Conservation (phyloP, 129 eudicot species). For the Tagetes patula region DNA sequence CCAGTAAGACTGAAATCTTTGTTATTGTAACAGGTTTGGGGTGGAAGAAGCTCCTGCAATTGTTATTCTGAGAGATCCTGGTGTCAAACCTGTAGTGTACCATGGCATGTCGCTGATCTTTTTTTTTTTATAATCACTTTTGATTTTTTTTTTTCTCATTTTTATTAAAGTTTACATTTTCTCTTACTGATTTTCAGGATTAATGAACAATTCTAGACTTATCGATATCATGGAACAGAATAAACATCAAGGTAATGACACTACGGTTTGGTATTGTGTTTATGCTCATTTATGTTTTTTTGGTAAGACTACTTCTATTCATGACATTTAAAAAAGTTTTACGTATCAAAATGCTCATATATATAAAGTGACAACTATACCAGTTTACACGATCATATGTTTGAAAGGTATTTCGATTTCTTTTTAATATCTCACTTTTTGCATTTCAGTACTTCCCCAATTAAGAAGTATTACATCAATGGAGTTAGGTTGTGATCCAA, state of each 20-base stretch:
- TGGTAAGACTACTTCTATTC: not conserved
- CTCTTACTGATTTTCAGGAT: conserved; percentile 49
- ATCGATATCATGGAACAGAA: conserved; percentile 79
- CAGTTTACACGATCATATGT: not conserved
- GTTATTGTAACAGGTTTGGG: conserved; percentile 56
- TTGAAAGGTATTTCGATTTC: not conserved
- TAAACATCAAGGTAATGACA: conserved; percentile 66
- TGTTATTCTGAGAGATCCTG: conserved; percentile 86
- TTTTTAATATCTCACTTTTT: conserved; percentile 22
- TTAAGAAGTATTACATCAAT: conserved; percentile 77
- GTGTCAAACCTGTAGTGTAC: conserved; percentile 82
- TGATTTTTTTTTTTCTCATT: not conserved
- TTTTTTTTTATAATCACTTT: not conserved
- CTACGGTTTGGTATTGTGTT: conserved; percentile 7
- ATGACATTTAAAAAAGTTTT: not conserved
- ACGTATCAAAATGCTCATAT: not conserved
- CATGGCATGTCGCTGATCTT: conserved; percentile 48
- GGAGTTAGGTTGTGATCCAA: conserved; percentile 91
- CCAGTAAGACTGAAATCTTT: conserved; percentile 13
- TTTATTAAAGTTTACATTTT: not conserved
- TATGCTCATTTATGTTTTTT: not conserved
- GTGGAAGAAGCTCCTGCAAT: conserved; percentile 97
- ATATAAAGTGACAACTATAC: not conserved
- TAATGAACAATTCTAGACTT: conserved; percentile 62
- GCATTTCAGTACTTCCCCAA: conserved; percentile 80